phyloP scores from a whole-genome alignment of 2,329 filamentous ascomycete species.

The Cercospora janseana region DNA sequence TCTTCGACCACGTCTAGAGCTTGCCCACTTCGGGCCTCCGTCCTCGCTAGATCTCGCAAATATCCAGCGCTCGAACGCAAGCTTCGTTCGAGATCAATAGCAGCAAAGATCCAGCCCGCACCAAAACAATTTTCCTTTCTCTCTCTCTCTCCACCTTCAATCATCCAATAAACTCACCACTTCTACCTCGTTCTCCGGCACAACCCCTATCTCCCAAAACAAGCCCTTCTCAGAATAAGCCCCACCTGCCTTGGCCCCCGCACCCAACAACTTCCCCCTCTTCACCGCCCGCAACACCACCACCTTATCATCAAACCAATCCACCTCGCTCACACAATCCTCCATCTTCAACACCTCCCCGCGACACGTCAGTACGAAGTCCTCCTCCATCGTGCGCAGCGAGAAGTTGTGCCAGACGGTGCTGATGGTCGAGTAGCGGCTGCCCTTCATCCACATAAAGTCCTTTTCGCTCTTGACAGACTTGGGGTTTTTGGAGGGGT shows the following conservation, averaged over 20 bases:
- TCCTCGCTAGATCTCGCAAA: too few relatives aligned
- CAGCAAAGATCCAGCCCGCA: too few relatives aligned
- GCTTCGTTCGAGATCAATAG: too few relatives aligned
- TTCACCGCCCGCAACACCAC: conserved; percentile 33
- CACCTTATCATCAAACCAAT: conserved; percentile 35
- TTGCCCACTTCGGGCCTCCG: too few relatives aligned
- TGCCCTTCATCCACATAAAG: conserved; percentile 38
- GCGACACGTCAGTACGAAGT: conserved; percentile 30
- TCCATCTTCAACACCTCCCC: conserved; percentile 24
- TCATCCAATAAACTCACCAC: conserved; percentile 26
- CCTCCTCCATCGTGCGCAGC: conserved; percentile 18
- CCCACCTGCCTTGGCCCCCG: background rate
- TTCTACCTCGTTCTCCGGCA: conserved; percentile 20
- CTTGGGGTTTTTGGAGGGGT: conserved; percentile 15
- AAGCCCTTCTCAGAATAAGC: conserved; percentile 11
- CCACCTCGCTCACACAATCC: conserved; percentile 31
- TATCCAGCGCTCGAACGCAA: too few relatives aligned
- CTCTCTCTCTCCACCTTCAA: background rate
- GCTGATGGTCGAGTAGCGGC: conserved; percentile 33
- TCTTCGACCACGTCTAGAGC: too few relatives aligned
- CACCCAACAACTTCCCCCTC: background rate
- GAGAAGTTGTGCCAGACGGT: conserved; percentile 35
- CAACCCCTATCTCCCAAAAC: conserved; percentile 22
- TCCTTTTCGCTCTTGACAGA: conserved; percentile 22
- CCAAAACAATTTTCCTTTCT: background rate